phyloP scores from a whole-genome alignment of 1,284 basidiomycete species.

The Microbotryum scabiosae region DNA sequence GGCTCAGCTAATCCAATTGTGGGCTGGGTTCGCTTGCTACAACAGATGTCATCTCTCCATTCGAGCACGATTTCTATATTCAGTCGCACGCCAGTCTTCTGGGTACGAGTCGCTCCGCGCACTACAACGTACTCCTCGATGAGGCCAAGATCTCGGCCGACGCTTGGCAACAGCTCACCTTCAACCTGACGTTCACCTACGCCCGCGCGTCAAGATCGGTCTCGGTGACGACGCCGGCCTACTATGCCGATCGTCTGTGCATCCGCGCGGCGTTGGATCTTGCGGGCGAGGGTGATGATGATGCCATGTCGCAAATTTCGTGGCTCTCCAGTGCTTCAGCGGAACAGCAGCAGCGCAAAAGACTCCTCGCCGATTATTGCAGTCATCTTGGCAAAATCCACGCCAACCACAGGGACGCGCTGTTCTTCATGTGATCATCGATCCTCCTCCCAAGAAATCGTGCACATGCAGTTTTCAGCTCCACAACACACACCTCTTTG shows the following conservation, averaged over 20 bases:
- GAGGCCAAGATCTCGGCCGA: conserved; percentile 51
- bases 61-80: conserved; percentile 21
- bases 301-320: background rate
- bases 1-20: background rate
- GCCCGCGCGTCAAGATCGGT: conserved; percentile 72
- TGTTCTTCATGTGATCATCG: too few species aligned
- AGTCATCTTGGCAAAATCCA: too few species aligned
- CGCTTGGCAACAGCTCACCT: conserved; percentile 49
- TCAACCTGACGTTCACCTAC: conserved; percentile 64
- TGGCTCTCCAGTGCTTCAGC: too few species aligned
- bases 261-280: conserved; percentile 5
- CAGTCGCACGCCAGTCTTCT: conserved; percentile 58
- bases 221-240: conserved; percentile 72
- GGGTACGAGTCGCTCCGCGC: conserved; percentile 55
- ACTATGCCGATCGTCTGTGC: conserved; percentile 42
- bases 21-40: too few species aligned
- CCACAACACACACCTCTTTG: too few species aligned
- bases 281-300: background rate
- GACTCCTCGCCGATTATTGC: too few species aligned
- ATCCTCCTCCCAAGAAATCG: too few species aligned
- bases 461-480: too few species aligned
- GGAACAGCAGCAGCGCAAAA: too few species aligned
- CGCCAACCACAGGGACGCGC: too few species aligned
- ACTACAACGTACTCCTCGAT: conserved; percentile 57
- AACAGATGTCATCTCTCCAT: conserved; percentile 10